Percentiles rank a stretch among this genome's conserved stretches.
These are phyloP conservation scores for Leucaena leucocephala DNA, from an alignment of 306 rosid genomes.

Conservation along the genomic window DNA sequence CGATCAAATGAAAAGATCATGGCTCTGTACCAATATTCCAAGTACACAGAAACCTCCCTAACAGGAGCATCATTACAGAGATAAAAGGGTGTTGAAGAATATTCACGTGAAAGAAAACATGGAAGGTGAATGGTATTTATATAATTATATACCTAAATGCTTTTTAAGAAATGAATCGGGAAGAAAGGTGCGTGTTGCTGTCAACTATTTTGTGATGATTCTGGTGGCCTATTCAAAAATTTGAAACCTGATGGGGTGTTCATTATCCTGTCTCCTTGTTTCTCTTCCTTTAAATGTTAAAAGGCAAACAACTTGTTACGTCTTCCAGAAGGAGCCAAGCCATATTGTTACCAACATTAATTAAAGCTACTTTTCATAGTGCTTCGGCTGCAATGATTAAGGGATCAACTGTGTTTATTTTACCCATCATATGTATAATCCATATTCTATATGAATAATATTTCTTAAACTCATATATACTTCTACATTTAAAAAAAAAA, in stretches of 20 bases:
- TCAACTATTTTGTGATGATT: conserved; percentile 23
- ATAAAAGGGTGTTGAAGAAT: background rate
- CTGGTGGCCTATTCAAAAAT: background rate
- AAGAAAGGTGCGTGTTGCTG: conserved; percentile 30
- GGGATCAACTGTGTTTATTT: background rate
- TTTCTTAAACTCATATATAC: background rate
- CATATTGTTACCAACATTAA: background rate
- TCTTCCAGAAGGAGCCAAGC: conserved; percentile 8
- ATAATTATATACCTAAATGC: background rate
- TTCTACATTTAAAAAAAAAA: background rate
- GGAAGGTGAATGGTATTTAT: conserved; percentile 8
- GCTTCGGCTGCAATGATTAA: conserved; percentile 11
- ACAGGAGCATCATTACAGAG: conserved; percentile 36
- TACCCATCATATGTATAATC: background rate
- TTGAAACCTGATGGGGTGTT: background rate
- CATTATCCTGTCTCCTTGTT: background rate
- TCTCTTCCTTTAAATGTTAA: background rate
- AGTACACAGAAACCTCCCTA: conserved; percentile 13
- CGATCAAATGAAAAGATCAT: conserved; percentile 31
- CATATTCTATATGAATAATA: background rate
- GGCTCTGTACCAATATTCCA: conserved; percentile 26
- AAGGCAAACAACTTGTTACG: background rate
- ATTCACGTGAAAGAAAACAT: conserved; percentile 27
- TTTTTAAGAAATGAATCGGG: conserved; percentile 14
- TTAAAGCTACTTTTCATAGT: background rate